Base-by-base conservation (phyloP, 345 rosid species). In the Melastoma malabathricum region DNA sequence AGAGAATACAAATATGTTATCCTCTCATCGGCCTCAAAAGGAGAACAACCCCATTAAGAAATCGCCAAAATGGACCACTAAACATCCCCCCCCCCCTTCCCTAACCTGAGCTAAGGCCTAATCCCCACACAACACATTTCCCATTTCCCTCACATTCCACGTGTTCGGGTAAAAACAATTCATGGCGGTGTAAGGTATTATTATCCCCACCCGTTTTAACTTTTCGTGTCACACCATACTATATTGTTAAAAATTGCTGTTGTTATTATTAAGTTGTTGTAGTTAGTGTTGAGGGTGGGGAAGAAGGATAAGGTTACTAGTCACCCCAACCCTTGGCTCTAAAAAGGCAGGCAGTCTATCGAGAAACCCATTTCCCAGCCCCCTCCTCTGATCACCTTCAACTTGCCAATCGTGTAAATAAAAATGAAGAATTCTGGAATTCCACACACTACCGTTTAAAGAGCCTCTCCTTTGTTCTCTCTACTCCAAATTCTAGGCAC, bases 11-110 rank as follows among this genome's bases (percentile, higher is more conserved):
- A 34, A 34, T 34, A 34, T 34, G 41, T 34, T 34, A 34, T 34
- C 41, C 41, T 34, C 41, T 4, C 25, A 6, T 34, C 41, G 2
- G 2, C 41, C 3, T 2, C 39, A 15, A 20, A 34, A 3, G 16
- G 25, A 20, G 38, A 59, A 59, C 53, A 57, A 63, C 60, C 57
- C 63, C 68, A 59, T 31, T 13, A 50, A 48, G 20, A 51, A 58
- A 60, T 61, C 39, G 59, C 44, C 64, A 57, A 47, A 41, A 43
- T 54, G 17, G 48, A 15, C 20, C 49, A 20, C 45, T 20, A 15
- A 17, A 46, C 47, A 44, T 45, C 18, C 15, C n/a, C 13, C 13
- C 10, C 15, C 12, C 8, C 8, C 13, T 4, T 22, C 25, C 18
- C 39, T 12, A 15, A 34, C 18, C 54, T 10, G 14, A 13, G 41